Evolutionary conservation across 805 yeast species (phyloP).

Genomic region (Blastobotrys robertii): DNA sequence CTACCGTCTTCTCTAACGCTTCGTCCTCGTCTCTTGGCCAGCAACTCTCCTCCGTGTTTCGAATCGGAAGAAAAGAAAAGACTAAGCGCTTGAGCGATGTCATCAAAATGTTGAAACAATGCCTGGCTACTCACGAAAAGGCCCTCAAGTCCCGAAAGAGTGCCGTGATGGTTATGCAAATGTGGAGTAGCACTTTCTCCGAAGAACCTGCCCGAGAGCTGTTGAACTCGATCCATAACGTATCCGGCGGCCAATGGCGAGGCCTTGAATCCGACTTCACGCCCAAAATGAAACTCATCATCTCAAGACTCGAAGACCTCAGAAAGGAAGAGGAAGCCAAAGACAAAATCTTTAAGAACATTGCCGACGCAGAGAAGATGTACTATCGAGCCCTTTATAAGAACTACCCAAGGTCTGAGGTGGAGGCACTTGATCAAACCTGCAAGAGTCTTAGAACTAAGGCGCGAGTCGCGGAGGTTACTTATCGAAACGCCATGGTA

Average conservation of each 20-base stretch:
- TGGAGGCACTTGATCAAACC: constrained; percentile 8
- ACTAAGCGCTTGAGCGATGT: constrained; percentile 11
- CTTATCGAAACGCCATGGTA: constrained; percentile 7
- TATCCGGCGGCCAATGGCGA: constrained; percentile 3
- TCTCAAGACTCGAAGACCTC: constrained; percentile 14
- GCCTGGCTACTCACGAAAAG: constrained; percentile 14
- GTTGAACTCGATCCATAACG: constrained; percentile 4
- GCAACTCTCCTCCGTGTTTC: neutral
- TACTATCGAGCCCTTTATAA: constrained; percentile 16
- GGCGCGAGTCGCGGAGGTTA: constrained; percentile 5
- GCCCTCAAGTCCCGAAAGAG: constrained; percentile 7
- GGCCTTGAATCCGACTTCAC: constrained; percentile 5
- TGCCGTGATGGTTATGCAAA: constrained; percentile 9
- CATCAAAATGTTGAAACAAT: constrained; percentile 9
- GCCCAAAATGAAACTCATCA: constrained; percentile 5
- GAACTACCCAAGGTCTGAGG: constrained; percentile 8
- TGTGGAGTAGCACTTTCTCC: constrained; percentile 13
- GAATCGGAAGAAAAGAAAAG: neutral
- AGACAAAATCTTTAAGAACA: constrained; percentile 5
- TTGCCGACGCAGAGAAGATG: constrained; percentile 10
- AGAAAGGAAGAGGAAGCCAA: constrained; percentile 13
- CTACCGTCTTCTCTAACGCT: too few species aligned
- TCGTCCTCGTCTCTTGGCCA: neutral
- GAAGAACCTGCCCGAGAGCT: constrained; percentile 10
- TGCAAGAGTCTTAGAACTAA: constrained; percentile 7